Base-by-base conservation (phyloP, 306 rosid genomes). In the Sophora flavescens region DNA sequence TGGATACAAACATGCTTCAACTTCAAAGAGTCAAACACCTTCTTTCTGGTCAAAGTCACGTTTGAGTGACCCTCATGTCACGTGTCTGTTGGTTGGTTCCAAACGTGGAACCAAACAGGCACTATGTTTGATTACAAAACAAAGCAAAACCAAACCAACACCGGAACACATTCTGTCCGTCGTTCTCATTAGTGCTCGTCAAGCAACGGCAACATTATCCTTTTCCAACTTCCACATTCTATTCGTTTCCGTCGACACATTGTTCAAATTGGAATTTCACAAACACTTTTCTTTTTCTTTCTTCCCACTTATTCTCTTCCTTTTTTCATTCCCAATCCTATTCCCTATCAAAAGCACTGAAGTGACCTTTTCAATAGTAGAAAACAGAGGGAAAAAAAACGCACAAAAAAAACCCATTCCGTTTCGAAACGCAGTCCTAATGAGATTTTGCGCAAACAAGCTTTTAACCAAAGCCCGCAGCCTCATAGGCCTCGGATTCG, bases 381-480 rank as follows among this genome's bases (percentile, higher is more conserved):
- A 54, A 57, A 2, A 42, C 13, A 5, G 3, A 2, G 7, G 8
- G 13, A 47, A 39, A 63, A 8, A 26, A 12, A 4, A 28, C 38
- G 13, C 17, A 3, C 8, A 28, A 60, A 60, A 14, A 16, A 56
- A 56, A 56, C 35, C 50, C 28, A 10, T 22, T 56, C 26, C 44
- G 33, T 41, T 41, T 41, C 2, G 3, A 44, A 47, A 13, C 2
- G 60, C 42, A 18, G 22, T 60, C 50, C 13, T 72, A 77, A 85
- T 85, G 88, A 52, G 64, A 13, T 35, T 4, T 14, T 78, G 66
- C 69, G 26, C 81, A 69, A 63, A 32, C 50, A 78, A 60, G 9
- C 78, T 65, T 72, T 61, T 90, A 35, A 53, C 60, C 52, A 84
- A 76, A 80, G 82, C 81, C 9, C 83, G 88, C 47, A 77, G 42